phyloP scores from a whole-genome alignment of 1,284 basidiomycete species.

The Naganishia sp. region DNA sequence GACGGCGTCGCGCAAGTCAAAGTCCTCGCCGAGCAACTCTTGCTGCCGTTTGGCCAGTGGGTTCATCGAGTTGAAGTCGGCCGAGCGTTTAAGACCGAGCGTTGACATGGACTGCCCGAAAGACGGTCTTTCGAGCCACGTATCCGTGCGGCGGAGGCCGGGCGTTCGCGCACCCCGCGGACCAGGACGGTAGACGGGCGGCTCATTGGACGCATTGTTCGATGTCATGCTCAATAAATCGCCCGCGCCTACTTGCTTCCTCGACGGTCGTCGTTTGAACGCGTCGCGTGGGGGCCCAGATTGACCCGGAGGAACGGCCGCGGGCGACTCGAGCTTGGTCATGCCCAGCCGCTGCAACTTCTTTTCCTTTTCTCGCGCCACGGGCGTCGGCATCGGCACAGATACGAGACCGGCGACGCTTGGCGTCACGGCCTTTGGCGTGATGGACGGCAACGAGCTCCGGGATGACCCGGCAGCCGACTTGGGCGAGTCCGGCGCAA shows the following conservation, averaged over 20 bases:
- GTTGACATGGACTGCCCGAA: constrained; percentile 25
- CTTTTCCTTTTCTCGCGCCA: constrained; percentile 11
- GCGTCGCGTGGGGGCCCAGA: constrained; percentile 1
- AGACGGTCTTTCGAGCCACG: constrained; percentile 40
- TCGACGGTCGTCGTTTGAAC: constrained; percentile 22
- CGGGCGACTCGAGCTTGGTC: constrained; percentile 6
- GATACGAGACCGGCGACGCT: neutral
- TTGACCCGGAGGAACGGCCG: neutral
- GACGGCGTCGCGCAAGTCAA: constrained; percentile 89
- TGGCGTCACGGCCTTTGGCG: constrained; percentile 9
- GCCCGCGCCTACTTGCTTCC: constrained; percentile 56
- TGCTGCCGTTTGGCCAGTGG: constrained; percentile 29
- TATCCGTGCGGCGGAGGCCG: constrained; percentile 49
- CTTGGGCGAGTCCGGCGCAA: constrained; percentile 15
- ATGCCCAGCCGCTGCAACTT: constrained; percentile 11
- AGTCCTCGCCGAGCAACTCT: constrained; percentile 59
- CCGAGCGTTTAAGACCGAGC: constrained; percentile 20
- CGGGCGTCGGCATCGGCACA: neutral
- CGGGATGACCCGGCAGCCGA: neutral
- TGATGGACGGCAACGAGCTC: constrained; percentile 16
- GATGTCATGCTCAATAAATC: constrained; percentile 59
- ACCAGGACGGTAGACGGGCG: constrained; percentile 46
- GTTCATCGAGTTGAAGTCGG: neutral
- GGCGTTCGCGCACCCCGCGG: constrained; percentile 42
- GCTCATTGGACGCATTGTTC: constrained; percentile 37